Evolutionary conservation across 805 yeast species (phyloP).

Genomic region (Groenewaldozyma tartarivorans): DNA sequence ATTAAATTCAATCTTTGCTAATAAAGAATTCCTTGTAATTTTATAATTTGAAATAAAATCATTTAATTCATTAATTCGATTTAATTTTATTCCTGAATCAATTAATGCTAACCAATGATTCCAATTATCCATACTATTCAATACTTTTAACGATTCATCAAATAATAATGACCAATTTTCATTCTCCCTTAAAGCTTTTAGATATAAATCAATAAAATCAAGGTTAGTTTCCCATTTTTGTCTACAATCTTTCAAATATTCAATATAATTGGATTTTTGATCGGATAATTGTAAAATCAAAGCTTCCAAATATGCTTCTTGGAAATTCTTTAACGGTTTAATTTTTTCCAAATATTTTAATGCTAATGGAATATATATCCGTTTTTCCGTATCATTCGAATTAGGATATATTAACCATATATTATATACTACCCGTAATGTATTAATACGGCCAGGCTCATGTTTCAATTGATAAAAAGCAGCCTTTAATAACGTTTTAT

Average conservation of each 20-base stretch:
- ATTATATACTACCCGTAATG: slow-evolving; percentile 32
- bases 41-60: slow-evolving; percentile 24
- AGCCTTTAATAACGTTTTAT: slow-evolving; percentile 45
- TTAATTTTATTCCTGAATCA: slow-evolving; percentile 34
- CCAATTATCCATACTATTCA: slow-evolving; percentile 63
- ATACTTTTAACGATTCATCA: slow-evolving; percentile 31
- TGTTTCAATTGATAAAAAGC: slow-evolving; percentile 25
- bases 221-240: slow-evolving; percentile 24
- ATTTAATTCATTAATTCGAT: slow-evolving; percentile 27
- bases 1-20: slow-evolving; percentile 45
- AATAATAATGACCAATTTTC: slow-evolving; percentile 38
- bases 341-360: slow-evolving; percentile 43
- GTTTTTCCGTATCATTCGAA: slow-evolving; percentile 36
- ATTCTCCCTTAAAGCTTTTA: slow-evolving; percentile 34
- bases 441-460: slow-evolving; percentile 14
- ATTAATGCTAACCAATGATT: slow-evolving; percentile 57
- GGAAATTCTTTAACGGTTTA: slow-evolving; percentile 46
- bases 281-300: slow-evolving; percentile 35
- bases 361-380: slow-evolving; percentile 53
- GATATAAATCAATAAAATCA: slow-evolving; percentile 40
- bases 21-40: slow-evolving; percentile 44
- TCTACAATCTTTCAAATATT: slow-evolving; percentile 16
- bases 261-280: slow-evolving; percentile 30
- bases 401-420: slow-evolving; percentile 32
- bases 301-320: slow-evolving; percentile 56